phyloP scores from a whole-genome alignment of 164 flowering plant species.

The Dillenia turbinata region DNA sequence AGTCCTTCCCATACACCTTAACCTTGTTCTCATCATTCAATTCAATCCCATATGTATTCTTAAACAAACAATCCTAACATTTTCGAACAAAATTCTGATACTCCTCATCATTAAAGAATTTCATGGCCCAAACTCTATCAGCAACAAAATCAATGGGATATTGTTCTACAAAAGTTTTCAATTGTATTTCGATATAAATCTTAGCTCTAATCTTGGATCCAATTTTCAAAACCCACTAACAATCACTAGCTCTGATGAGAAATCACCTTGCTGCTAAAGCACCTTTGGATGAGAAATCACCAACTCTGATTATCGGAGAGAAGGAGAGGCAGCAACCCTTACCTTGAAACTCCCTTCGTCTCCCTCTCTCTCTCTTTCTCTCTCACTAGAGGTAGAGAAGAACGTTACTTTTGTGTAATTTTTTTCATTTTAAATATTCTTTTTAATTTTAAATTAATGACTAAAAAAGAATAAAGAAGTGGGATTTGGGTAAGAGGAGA shows the following conservation, averaged over 20 bases:
- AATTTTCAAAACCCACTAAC: slow-evolving; percentile 55
- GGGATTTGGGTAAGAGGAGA: too few relatives aligned
- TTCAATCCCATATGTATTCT: slow-evolving; percentile 65
- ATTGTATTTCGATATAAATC: slow-evolving; percentile 44
- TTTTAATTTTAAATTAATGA: too few relatives aligned
- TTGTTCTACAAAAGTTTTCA: slow-evolving; percentile 64
- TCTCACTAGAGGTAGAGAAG: too few relatives aligned
- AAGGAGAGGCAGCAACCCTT: too few relatives aligned
- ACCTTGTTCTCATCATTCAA: slow-evolving; percentile 68
- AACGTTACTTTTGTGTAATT: too few relatives aligned
- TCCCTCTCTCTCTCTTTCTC: too few relatives aligned
- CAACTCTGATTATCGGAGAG: too few relatives aligned
- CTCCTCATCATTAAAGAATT: slow-evolving; percentile 54
- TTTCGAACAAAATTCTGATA: slow-evolving; percentile 46
- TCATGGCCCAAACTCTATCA: slow-evolving; percentile 81
- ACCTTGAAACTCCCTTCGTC: too few relatives aligned
- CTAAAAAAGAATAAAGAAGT: too few relatives aligned
- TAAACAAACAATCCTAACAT: slow-evolving; percentile 81
- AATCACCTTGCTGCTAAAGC: too few relatives aligned
- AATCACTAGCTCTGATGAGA: background rate
- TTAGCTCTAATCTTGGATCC: slow-evolving; percentile 40
- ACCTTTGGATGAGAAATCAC: too few relatives aligned
- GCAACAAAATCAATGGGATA: slow-evolving; percentile 63
- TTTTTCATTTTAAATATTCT: too few relatives aligned
- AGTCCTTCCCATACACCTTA: slow-evolving; percentile 90